Evolutionary conservation across 805 yeast genomes (phyloP).

Genomic region (Pichia exigua): DNA sequence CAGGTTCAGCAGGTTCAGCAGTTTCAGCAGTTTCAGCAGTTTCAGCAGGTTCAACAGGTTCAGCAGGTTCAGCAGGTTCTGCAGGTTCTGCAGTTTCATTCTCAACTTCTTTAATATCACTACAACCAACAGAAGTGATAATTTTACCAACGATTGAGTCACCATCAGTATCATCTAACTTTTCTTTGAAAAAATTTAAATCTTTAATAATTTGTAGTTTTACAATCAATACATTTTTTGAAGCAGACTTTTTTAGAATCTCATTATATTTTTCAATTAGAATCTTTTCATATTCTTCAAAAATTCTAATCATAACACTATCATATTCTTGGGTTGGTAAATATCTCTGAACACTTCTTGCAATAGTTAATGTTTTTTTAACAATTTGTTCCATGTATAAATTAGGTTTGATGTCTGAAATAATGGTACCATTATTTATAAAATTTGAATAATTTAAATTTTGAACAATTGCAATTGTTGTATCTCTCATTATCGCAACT

Average conservation of each 20-base stretch:
- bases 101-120: neutral
- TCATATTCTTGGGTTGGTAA: slow-evolving; percentile 44
- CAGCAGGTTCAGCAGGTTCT: neutral
- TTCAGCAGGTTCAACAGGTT: neutral
- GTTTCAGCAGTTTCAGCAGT: neutral
- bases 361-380: slow-evolving; percentile 58
- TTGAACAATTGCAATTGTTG: slow-evolving; percentile 20
- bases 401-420: slow-evolving; percentile 35
- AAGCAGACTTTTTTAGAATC: slow-evolving; percentile 40
- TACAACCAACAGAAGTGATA: slow-evolving; percentile 44
- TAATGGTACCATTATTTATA: neutral
- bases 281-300: slow-evolving; percentile 49
- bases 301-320: slow-evolving; percentile 39
- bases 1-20: neutral
- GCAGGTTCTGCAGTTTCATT: neutral
- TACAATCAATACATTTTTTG: slow-evolving; percentile 37
- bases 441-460: neutral
- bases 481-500: slow-evolving; percentile 63
- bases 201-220: slow-evolving; percentile 35
- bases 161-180: slow-evolving; percentile 49
- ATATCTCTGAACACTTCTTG: slow-evolving; percentile 51
- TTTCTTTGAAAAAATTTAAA: slow-evolving; percentile 56
- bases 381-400: slow-evolving; percentile 58
- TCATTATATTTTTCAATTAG: slow-evolving; percentile 46
- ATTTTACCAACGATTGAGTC: slow-evolving; percentile 56